Conservation (phyloP, 2,329 filamentous ascomycete species). For the Didymella pomorum region DNA sequence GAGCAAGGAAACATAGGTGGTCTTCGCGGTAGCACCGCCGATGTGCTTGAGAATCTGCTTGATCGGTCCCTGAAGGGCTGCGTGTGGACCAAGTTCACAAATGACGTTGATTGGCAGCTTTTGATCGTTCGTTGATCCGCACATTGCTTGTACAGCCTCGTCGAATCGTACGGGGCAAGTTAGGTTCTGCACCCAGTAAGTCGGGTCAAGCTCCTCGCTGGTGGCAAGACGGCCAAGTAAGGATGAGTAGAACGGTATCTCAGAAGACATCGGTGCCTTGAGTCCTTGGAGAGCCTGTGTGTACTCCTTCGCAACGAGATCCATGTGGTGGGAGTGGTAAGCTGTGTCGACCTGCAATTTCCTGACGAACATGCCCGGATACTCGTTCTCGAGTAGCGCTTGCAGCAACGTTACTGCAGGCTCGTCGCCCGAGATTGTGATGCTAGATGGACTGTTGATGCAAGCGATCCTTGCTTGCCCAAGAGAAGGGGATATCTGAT, state of each 20-base stretch:
- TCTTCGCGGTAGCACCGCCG: neutral
- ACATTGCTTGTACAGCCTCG: slow-evolving; percentile 2
- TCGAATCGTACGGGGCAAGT: slow-evolving; percentile 17
- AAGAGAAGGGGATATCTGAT: slow-evolving; percentile 1
- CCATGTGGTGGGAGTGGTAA: slow-evolving; percentile 44
- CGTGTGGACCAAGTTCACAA: slow-evolving; percentile 16
- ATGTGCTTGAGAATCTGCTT: slow-evolving; percentile 13
- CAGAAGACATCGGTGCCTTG: neutral
- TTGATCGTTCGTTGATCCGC: neutral
- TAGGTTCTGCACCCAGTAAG: slow-evolving; percentile 25
- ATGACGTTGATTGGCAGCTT: neutral
- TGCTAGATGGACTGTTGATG: slow-evolving; percentile 52
- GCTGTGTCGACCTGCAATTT: slow-evolving; percentile 42
- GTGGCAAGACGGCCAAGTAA: slow-evolving; percentile 10
- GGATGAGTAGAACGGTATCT: neutral
- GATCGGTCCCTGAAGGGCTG: slow-evolving; percentile 19
- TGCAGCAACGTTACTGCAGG: slow-evolving; percentile 47
- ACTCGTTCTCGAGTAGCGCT: slow-evolving; percentile 42
- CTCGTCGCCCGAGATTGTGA: slow-evolving; percentile 57
- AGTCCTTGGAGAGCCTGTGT: slow-evolving; percentile 9
- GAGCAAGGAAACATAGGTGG: neutral
- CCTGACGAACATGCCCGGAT: slow-evolving; percentile 50
- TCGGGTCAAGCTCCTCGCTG: slow-evolving; percentile 4
- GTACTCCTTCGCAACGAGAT: slow-evolving; percentile 25
- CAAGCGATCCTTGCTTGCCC: slow-evolving; percentile 33